phyloP scores from a whole-genome alignment of 1,139 yeast genomes.

The Yamadazyma friedrichii region DNA sequence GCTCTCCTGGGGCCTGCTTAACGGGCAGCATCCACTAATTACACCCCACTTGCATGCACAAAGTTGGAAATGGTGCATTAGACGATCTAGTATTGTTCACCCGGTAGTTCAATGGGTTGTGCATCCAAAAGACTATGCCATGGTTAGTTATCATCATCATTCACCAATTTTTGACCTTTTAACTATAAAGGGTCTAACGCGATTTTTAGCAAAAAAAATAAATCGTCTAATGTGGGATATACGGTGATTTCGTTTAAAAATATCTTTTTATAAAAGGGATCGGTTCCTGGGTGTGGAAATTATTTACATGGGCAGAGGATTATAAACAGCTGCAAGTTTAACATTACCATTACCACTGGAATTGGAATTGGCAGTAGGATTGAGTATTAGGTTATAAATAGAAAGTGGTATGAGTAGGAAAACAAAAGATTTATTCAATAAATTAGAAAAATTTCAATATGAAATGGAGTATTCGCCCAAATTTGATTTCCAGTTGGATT shows the following conservation, averaged over 20 bases:
- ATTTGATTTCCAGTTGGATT: neutral
- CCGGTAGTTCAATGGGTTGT: too few species aligned
- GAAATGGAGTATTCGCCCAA: conserved; percentile 2
- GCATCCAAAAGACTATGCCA: too few species aligned
- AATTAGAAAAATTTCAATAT: conserved; percentile 6
- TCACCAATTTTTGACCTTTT: neutral
- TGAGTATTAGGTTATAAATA: too few species aligned
- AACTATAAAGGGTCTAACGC: conserved; percentile 4
- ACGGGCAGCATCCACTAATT: too few species aligned
- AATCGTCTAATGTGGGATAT: conserved; percentile 2
- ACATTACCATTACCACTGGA: too few species aligned
- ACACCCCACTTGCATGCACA: too few species aligned
- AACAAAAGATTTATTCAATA: conserved; percentile 8
- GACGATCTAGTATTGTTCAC: too few species aligned
- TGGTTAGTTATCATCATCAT: neutral
- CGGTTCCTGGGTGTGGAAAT: too few species aligned
- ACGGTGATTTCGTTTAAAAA: neutral
- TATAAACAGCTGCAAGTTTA: neutral
- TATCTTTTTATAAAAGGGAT: too few species aligned
- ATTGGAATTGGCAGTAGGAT: too few species aligned
- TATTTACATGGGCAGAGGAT: neutral
- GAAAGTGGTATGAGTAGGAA: conserved; percentile 1
- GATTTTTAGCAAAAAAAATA: neutral
- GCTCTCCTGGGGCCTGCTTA: too few species aligned
- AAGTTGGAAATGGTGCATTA: too few species aligned